A percentile compares a stretch with the other conserved stretches of the same genome.
Evolutionary conservation across 2,329 filamentous ascomycete species (phyloP).

Genomic region (Neurospora sp.): DNA sequence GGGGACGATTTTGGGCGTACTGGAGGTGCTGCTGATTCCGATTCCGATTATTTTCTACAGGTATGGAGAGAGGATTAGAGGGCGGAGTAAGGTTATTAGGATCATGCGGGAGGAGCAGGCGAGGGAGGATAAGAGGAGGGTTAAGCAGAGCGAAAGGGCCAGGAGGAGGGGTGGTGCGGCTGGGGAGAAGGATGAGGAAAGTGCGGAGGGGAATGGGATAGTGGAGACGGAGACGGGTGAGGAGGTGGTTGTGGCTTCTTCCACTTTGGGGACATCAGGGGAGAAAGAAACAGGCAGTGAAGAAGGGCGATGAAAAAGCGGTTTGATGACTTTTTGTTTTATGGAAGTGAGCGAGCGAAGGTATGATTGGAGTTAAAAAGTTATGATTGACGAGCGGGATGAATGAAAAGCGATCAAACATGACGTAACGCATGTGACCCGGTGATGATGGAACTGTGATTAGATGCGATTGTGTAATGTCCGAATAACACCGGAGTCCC

Average conservation of each 20-base stretch:
- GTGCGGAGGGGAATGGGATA: background rate
- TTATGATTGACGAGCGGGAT: too few species aligned
- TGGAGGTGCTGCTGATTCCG: slow-evolving; percentile 61
- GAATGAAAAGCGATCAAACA: too few species aligned
- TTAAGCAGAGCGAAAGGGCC: slow-evolving; percentile 14
- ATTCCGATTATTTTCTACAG: slow-evolving; percentile 66
- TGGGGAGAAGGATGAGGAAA: background rate
- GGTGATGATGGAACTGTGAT: too few species aligned
- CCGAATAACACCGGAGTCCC: too few species aligned
- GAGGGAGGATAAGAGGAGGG: slow-evolving; percentile 24
- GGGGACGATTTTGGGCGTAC: slow-evolving; percentile 57
- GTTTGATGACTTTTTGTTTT: background rate
- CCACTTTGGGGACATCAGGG: background rate
- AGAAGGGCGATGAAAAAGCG: background rate
- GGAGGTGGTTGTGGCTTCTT: background rate
- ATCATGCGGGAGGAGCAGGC: slow-evolving; percentile 30
- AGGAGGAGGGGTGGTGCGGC: slow-evolving; percentile 5
- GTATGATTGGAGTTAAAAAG: background rate
- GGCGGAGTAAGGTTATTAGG: slow-evolving; percentile 33
- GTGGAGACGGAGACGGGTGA: background rate
- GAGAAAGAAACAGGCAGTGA: background rate
- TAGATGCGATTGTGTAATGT: too few species aligned
- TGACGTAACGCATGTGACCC: too few species aligned
- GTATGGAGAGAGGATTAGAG: slow-evolving; percentile 39
- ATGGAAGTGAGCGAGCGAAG: background rate